Evolutionary conservation across 345 rosid genomes (phyloP).

Genomic region (Anacardium occidentale): DNA sequence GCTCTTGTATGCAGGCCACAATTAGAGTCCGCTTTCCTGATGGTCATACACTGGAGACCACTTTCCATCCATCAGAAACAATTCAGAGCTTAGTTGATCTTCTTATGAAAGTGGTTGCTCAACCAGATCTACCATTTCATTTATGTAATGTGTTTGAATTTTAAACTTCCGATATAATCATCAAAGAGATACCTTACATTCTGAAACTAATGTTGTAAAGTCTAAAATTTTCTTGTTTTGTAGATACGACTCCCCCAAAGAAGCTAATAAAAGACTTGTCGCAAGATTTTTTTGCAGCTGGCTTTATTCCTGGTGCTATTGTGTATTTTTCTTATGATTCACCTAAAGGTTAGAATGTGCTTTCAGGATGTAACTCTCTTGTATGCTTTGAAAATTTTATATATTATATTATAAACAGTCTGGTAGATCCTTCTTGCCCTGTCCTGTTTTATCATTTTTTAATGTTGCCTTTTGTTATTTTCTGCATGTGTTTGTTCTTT

Average conservation of each 20-base stretch:
- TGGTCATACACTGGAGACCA: slow-evolving; percentile 70
- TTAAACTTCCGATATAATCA: background rate
- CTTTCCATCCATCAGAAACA: slow-evolving; percentile 81
- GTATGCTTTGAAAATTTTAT: background rate
- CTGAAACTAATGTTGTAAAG: slow-evolving; percentile 6
- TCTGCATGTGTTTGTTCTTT: background rate
- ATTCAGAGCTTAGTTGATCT: slow-evolving; percentile 75
- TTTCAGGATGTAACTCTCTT: background rate
- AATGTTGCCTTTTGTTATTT: background rate
- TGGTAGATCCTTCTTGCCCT: background rate
- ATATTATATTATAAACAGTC: background rate
- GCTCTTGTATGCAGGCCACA: slow-evolving; percentile 42
- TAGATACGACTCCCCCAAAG: slow-evolving; percentile 94
- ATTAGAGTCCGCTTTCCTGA: slow-evolving; percentile 91
- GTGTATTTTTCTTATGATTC: slow-evolving; percentile 72
- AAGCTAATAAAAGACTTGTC: slow-evolving; percentile 68
- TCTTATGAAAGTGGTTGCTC: slow-evolving; percentile 55
- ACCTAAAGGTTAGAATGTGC: slow-evolving; percentile 53
- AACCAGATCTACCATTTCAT: slow-evolving; percentile 65
- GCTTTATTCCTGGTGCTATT: slow-evolving; percentile 92
- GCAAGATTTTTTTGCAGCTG: slow-evolving; percentile 77
- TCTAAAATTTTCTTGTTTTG: slow-evolving; percentile 21
- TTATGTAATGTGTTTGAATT: slow-evolving; percentile 52
- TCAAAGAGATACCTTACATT: background rate
- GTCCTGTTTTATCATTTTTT: background rate